Evolutionary conservation across 257 asterid genomes (phyloP), one percentile per base, ranked within the genome.

Genomic region (Paraleonurus japonicus): DNA sequence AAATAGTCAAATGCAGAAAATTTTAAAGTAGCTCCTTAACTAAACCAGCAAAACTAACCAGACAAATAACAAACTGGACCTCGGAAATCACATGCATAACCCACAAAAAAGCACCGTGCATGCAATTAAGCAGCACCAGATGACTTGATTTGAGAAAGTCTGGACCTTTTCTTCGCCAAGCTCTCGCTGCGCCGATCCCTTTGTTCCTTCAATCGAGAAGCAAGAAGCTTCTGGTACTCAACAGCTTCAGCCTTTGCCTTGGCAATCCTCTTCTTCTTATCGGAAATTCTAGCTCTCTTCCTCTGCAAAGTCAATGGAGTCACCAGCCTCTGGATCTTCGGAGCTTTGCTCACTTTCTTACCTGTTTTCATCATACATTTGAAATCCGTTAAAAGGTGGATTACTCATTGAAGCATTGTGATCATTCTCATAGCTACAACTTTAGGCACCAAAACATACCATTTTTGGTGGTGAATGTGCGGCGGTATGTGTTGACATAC

Each of bases 261-360:
- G 16, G 84, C 85, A 19, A 85, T 84, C 28, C 89, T 89, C 87
- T 87, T 87, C 90, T 89, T 89, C 83, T 89, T 89, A 2, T 87
- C 86, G 0, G 96, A 82, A 64, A 85, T 82, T 85, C 96, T 84
- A 1, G 93, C 93, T 53, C 93, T 82, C 88, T 87, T 89, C 76
- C 96, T 89, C 75, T 89, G 96, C 69, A 89, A 77, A 3, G 96
- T 89, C 81, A 89, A 71, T 0, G 96, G 96, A n/a, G 96, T 89
- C n/a, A 87, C 96, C 3, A 89, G 85, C 83, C 96, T 85, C 84
- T 89, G 96, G 50, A 89, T 89, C 77, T 89, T 89, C 0, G 96
- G 93, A 24, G 96, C 96, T 41, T 87, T 89, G 83, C 96, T 89
- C 5, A 85, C 86, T 63, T 84, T 74, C 73, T 89, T 89, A 33